Percentiles rank a stretch among this genome's conserved stretches.
Conservation (phyloP, 2,329 filamentous ascomycete genomes). For the Cladosporium sp. region DNA sequence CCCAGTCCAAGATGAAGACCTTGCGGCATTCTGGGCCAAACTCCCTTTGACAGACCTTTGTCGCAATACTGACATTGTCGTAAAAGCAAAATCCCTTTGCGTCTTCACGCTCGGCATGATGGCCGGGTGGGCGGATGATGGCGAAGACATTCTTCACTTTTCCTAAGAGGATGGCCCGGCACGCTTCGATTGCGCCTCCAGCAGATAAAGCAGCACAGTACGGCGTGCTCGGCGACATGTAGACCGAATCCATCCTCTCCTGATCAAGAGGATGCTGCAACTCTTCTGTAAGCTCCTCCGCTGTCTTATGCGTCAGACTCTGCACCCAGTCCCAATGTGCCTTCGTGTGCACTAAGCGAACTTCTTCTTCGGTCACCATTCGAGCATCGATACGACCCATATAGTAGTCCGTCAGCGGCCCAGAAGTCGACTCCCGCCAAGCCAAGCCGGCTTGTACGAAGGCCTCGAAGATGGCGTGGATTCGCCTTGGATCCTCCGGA, state of each 20-base stretch:
- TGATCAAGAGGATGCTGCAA: slow-evolving; percentile 61
- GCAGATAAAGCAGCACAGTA: slow-evolving; percentile 76
- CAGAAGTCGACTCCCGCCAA: slow-evolving; percentile 31
- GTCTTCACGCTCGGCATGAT: slow-evolving; percentile 81
- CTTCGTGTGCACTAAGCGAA: slow-evolving; percentile 70
- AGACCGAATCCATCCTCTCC: slow-evolving; percentile 37
- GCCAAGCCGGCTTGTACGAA: slow-evolving; percentile 73
- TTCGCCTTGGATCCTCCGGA: slow-evolving; percentile 87
- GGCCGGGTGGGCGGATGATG: slow-evolving; percentile 87
- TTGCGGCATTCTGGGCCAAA: slow-evolving; percentile 79
- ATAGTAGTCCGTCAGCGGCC: slow-evolving; percentile 46
- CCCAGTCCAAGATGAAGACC: slow-evolving; percentile 88
- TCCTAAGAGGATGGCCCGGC: slow-evolving; percentile 77
- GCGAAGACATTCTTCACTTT: slow-evolving; percentile 92
- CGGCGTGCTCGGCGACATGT: slow-evolving; percentile 33
- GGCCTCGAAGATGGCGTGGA: slow-evolving; percentile 86
- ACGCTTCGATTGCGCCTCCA: slow-evolving; percentile 92
- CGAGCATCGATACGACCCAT: slow-evolving; percentile 68
- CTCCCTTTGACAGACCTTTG: slow-evolving; percentile 76
- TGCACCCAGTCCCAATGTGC: slow-evolving; percentile 75
- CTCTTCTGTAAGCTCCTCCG: slow-evolving; percentile 28
- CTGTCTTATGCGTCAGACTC: slow-evolving; percentile 40
- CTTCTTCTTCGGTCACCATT: slow-evolving; percentile 70
- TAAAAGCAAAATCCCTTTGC: slow-evolving; percentile 96
- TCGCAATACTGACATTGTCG: slow-evolving; percentile 92